Evolutionary conservation across 2,329 filamentous ascomycete species (phyloP).

Genomic region (Aspergillus terreus): DNA sequence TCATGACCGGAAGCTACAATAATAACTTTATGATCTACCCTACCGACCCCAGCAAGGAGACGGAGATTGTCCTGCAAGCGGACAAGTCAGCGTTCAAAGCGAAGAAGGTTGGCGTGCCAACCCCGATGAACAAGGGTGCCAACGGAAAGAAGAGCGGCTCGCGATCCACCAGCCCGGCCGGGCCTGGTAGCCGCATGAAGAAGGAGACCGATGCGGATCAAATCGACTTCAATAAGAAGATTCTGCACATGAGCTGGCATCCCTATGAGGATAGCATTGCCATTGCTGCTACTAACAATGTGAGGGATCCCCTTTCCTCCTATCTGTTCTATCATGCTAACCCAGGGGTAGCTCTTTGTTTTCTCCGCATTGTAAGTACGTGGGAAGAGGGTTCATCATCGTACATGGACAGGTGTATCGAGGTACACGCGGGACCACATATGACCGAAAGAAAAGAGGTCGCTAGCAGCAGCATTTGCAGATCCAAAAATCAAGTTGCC

Average conservation of each 20-base stretch:
- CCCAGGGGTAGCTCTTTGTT: constrained; percentile 61
- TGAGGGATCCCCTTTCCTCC: constrained; percentile 51
- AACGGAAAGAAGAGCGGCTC: constrained; percentile 83
- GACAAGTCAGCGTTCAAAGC: constrained; percentile 99
- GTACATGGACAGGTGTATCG: constrained; percentile 20
- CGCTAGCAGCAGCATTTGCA: constrained; percentile 22
- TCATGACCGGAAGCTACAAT: constrained; percentile 99
- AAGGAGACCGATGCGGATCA: constrained; percentile 99
- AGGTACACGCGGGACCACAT: constrained; percentile 9
- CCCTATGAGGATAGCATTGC: constrained; percentile 99
- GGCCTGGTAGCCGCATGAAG: constrained; percentile 88
- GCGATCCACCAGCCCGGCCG: constrained; percentile 81
- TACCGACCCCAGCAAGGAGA: constrained; percentile 91
- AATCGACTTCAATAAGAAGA: constrained; percentile 99
- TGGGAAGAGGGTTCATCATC: constrained; percentile 17
- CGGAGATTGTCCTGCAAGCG: constrained; percentile 93
- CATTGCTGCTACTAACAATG: constrained; percentile 98
- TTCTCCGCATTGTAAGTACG: constrained; percentile 65
- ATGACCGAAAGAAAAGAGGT: constrained; percentile 15
- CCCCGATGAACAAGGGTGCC: constrained; percentile 76
- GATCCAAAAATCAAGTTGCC: constrained; percentile 20
- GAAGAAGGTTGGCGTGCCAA: constrained; percentile 98
- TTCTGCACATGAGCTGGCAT: constrained; percentile 99
- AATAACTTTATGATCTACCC: constrained; percentile 99
- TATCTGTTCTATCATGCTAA: constrained; percentile 11